A percentile compares a stretch with the other conserved stretches of the same genome.
Evolutionary conservation across 345 rosid genomes (phyloP).

Genomic region (Syzygium aqueum): DNA sequence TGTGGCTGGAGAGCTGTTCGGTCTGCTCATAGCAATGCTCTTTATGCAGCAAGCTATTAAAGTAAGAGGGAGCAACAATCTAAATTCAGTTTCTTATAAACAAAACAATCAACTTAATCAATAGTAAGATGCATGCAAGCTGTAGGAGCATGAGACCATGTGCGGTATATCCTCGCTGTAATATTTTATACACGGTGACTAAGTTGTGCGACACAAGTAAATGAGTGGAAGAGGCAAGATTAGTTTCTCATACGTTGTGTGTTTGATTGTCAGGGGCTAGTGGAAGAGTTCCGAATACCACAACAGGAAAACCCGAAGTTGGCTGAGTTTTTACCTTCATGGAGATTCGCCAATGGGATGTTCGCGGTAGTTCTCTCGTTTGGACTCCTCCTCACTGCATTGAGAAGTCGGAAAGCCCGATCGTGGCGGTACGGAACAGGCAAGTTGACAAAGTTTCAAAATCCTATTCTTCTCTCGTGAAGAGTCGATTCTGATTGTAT

Average conservation of each 20-base stretch:
- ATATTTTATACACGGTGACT: background rate
- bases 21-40: constrained; percentile 95
- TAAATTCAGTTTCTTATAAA: background rate
- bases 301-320: constrained; percentile 41
- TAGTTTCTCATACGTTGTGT: background rate
- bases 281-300: constrained; percentile 83
- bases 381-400: constrained; percentile 75
- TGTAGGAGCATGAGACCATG: background rate
- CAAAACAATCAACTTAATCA: background rate
- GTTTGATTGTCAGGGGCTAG: constrained; percentile 47
- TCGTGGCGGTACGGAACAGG: constrained; percentile 96
- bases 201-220: background rate
- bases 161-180: background rate
- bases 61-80: constrained; percentile 24
- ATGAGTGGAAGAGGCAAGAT: background rate
- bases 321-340: constrained; percentile 49
- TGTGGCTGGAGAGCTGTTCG: constrained; percentile 87
- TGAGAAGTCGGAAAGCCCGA: constrained; percentile 80
- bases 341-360: constrained; percentile 98
- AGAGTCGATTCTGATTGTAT: background rate
- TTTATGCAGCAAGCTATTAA: constrained; percentile 97
- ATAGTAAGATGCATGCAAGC: background rate
- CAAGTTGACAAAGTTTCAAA: constrained; percentile 9
- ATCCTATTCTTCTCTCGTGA: background rate
- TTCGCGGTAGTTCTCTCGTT: constrained; percentile 84